Percentiles rank a stretch among this genome's conserved stretches.
These are phyloP conservation scores for Persicaria tinctoria DNA, from an alignment of 148 eudicot genomes.

Conservation along the genomic window DNA sequence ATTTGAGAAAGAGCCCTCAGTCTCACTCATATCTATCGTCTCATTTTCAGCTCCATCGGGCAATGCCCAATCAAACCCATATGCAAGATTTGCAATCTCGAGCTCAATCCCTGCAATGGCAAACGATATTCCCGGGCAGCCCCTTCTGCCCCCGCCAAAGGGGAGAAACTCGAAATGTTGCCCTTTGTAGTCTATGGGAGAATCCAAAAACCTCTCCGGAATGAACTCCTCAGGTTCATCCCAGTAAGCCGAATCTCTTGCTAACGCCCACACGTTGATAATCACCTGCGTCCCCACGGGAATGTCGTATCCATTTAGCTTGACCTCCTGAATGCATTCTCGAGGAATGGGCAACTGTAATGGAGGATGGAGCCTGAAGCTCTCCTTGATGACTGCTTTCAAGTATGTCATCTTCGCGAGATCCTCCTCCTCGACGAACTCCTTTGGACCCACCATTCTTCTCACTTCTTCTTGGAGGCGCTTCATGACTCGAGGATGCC, in stretches of 20 bases:
- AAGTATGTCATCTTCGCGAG: constrained; percentile 26
- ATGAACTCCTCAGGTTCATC: constrained; percentile 25
- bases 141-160: no score
- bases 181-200: constrained; percentile 24
- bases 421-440: constrained; percentile 20
- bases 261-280: constrained; percentile 32
- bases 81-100: constrained; percentile 21
- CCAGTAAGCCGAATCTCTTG: constrained; percentile 25
- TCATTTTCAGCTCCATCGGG: constrained; percentile 19
- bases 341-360: constrained; percentile 24
- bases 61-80: constrained; percentile 26
- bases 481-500: neutral
- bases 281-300: constrained; percentile 21
- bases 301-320: constrained; percentile 20
- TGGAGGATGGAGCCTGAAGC: constrained; percentile 26
- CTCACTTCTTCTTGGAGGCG: constrained; percentile 20
- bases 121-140: constrained; percentile 30
- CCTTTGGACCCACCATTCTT: constrained; percentile 13
- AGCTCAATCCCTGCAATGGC: constrained; percentile 21
- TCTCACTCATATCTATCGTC: constrained; percentile 22
- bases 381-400: constrained; percentile 34
- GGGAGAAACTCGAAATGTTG: constrained; percentile 16
- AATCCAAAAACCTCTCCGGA: constrained; percentile 27
- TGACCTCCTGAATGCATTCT: constrained; percentile 19
- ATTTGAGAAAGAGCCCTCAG: constrained; percentile 17